A percentile compares a stretch with the other conserved stretches of the same genome.
phyloP scores from a whole-genome alignment of 768 basidiomycete genomes.

The Agaricus subrufescens region DNA sequence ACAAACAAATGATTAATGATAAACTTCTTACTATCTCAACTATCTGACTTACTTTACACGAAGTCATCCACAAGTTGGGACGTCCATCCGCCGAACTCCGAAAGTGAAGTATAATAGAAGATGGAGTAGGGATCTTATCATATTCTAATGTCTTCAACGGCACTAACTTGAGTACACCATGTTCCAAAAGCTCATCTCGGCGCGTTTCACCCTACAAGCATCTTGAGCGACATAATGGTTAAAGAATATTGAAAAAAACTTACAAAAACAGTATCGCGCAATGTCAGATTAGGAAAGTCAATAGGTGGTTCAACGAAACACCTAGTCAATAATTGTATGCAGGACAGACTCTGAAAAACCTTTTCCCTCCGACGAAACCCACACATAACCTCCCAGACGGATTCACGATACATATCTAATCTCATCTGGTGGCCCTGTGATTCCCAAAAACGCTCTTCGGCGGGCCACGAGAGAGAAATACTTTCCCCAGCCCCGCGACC shows the following conservation, averaged over 20 bases:
- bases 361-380: too few relatives aligned
- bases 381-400: too few relatives aligned
- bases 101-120: background rate
- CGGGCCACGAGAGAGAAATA: too few relatives aligned
- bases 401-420: too few relatives aligned
- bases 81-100: background rate
- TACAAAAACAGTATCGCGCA: background rate
- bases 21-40: background rate
- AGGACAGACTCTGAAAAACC: too few relatives aligned
- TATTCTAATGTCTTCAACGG: background rate
- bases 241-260: background rate
- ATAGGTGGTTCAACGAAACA: too few relatives aligned
- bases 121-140: too few relatives aligned
- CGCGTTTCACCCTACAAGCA: background rate
- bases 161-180: background rate
- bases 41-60: background rate
- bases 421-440: too few relatives aligned
- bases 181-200: background rate
- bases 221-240: too few relatives aligned
- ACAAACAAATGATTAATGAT: background rate
- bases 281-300: background rate
- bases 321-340: too few relatives aligned
- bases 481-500: too few relatives aligned
- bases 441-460: too few relatives aligned
- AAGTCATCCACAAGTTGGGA: background rate